Evolutionary conservation across 768 basidiomycete species (phyloP), one percentile per base, ranked within the genome.

Genomic region (Termitomyces sp.): DNA sequence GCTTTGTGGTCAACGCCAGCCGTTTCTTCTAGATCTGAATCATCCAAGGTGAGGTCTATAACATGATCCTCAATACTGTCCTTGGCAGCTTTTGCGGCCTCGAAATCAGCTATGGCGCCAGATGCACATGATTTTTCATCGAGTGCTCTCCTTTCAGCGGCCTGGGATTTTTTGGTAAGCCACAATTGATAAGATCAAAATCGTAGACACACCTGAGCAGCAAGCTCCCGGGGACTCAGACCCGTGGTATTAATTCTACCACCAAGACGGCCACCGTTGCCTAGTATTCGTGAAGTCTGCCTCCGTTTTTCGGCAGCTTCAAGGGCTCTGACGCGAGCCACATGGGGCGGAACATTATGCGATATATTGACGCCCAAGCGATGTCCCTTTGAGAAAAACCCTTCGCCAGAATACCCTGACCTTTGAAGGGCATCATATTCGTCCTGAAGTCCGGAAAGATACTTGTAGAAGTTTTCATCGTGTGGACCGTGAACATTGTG

Each of bases 401-500:
- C 95, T 71, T 97, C 95, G 14, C 95, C 94, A 5, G 87, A 78
- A 71, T 95, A 98, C 0, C 95, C 95, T 14, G 84, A 86, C 20
- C 85, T 79, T 64, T 86, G 85, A 6, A 97, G 78, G 3, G 79
- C 84, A 43, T 91, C 89, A 64, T 88, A 95, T 73, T 97, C 95
- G 57, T 93, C 88, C 67, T 94, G 88, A 3, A 96, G 77, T 23
- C 79, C 81, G 3, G 82, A 75, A 5, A 92, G 81, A 64, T 83
- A 82, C 57, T 87, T 86, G 75, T 92, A 90, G 64, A 94, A 91
- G 54, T 80, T 82, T 52, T 91, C 88, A 64, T 98, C 92, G 64
- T 97, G 95, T 5, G 93, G 89, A 3, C 93, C 92, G 66, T 93
- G 91, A 8, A 89, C 84, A 67, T 90, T 93, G 68, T 95, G 93